Conservation (phyloP, 2,329 filamentous ascomycete genomes). For the Beauveria pseudobassiana region DNA sequence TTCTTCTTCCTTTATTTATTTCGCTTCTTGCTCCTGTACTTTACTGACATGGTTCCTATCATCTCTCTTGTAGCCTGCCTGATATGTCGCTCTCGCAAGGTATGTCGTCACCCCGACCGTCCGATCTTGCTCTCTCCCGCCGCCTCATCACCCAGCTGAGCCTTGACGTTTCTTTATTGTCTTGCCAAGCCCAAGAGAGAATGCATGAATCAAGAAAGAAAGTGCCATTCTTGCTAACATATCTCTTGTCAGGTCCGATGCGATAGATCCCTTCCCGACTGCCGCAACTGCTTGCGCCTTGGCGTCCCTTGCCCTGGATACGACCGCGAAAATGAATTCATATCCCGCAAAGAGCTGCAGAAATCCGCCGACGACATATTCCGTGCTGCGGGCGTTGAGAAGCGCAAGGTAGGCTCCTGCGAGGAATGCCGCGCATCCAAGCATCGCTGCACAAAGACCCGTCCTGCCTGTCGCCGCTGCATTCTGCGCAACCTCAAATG, state of each 20-base stretch:
- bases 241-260: constrained; percentile 18
- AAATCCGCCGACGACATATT: constrained; percentile 22
- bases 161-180: background rate
- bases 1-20: background rate
- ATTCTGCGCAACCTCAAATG: constrained; percentile 16
- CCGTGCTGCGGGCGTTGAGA: constrained; percentile 20
- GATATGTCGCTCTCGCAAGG: constrained; percentile 15
- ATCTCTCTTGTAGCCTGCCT: constrained; percentile 11
- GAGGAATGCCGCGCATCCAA: constrained; percentile 21
- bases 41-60: constrained; percentile 6
- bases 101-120: constrained; percentile 9
- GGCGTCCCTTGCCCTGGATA: constrained; percentile 21
- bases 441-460: constrained; percentile 20
- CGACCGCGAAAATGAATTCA: constrained; percentile 14
- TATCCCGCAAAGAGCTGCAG: constrained; percentile 17
- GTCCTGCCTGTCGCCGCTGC: constrained; percentile 22
- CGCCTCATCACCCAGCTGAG: background rate
- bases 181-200: background rate
- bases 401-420: constrained; percentile 21
- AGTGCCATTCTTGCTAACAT: background rate
- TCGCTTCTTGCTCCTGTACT: background rate
- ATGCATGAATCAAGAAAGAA: background rate
- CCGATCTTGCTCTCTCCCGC: background rate
- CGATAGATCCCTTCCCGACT: constrained; percentile 16
- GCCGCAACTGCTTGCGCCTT: constrained; percentile 18